Evolutionary conservation across 768 basidiomycete species (phyloP).

Genomic region (Trametes gibbosa): DNA sequence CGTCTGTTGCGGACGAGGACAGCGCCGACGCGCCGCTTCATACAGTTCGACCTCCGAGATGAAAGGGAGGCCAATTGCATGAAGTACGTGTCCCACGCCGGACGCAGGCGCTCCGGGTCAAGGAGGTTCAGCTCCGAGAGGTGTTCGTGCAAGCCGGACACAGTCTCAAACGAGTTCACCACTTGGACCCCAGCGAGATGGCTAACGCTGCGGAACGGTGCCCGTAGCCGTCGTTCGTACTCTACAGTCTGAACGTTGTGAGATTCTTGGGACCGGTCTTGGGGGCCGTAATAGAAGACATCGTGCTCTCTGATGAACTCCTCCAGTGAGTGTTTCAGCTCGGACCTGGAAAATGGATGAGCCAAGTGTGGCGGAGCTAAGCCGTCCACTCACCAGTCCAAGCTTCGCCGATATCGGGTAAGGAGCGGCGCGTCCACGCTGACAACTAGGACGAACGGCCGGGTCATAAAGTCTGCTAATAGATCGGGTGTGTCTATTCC

Average conservation of each 20-base stretch:
- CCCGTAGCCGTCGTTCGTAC: background rate
- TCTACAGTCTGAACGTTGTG: background rate
- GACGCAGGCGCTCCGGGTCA: conserved; percentile 74
- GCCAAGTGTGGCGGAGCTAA: background rate
- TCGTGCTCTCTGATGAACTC: conserved; percentile 79
- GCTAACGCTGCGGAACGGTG: conserved; percentile 27
- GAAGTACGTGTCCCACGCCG: conserved; percentile 95
- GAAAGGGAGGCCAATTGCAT: conserved; percentile 94
- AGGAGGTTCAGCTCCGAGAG: conserved; percentile 68
- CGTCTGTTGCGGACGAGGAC: conserved; percentile 85
- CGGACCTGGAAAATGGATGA: conserved; percentile 8
- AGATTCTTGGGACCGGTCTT: background rate
- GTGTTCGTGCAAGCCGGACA: conserved; percentile 55
- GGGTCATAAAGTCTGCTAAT: conserved; percentile 69
- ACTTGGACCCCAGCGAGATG: conserved; percentile 61
- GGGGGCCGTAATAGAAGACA: conserved; percentile 54
- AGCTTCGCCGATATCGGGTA: conserved; percentile 55
- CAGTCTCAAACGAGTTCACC: conserved; percentile 57
- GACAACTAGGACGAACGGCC: conserved; percentile 90
- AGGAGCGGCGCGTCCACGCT: conserved; percentile 80
- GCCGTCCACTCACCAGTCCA: conserved; percentile 1
- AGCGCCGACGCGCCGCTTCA: conserved; percentile 96
- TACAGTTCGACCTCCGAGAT: conserved; percentile 88
- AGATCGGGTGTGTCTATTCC: conserved; percentile 56
- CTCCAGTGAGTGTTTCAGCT: conserved; percentile 47